These are phyloP conservation scores for Vanilla planifolia DNA, from an alignment of 106 monocot genomes.

Conservation along the genomic window DNA sequence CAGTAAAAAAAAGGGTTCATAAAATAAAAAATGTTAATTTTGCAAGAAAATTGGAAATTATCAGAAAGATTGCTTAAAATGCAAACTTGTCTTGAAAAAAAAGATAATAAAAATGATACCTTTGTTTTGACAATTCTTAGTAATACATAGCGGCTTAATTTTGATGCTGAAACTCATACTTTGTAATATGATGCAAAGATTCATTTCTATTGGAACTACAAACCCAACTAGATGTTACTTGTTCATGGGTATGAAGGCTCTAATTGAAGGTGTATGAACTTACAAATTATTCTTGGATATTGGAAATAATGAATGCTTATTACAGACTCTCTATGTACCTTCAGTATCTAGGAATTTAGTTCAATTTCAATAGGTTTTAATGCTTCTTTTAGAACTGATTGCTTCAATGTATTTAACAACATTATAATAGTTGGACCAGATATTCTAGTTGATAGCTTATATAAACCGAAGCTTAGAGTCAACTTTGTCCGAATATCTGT, in stretches of 20 bases:
- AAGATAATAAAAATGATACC: slow-evolving; percentile 5
- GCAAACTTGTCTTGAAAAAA: slow-evolving; percentile 8
- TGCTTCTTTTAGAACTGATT: slow-evolving; percentile 4
- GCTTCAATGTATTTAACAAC: slow-evolving; percentile 16
- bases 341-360: neutral
- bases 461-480: too few species aligned
- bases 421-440: too few species aligned
- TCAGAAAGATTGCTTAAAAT: slow-evolving; percentile 9
- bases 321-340: neutral
- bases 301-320: neutral
- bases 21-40: neutral
- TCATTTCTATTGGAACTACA: slow-evolving; percentile 3
- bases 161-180: slow-evolving; percentile 9
- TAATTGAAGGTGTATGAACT: slow-evolving; percentile 4
- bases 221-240: slow-evolving; percentile 8
- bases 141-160: slow-evolving; percentile 13
- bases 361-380: neutral
- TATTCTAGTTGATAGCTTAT: too few species aligned
- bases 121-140: slow-evolving; percentile 7
- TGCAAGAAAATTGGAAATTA: slow-evolving; percentile 4
- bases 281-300: slow-evolving; percentile 1
- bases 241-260: neutral
- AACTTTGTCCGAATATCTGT: too few species aligned
- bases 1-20: neutral
- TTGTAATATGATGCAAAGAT: slow-evolving; percentile 4